Conservation (phyloP, 2,329 filamentous ascomycete species). For the Byssothecium circinans region DNA sequence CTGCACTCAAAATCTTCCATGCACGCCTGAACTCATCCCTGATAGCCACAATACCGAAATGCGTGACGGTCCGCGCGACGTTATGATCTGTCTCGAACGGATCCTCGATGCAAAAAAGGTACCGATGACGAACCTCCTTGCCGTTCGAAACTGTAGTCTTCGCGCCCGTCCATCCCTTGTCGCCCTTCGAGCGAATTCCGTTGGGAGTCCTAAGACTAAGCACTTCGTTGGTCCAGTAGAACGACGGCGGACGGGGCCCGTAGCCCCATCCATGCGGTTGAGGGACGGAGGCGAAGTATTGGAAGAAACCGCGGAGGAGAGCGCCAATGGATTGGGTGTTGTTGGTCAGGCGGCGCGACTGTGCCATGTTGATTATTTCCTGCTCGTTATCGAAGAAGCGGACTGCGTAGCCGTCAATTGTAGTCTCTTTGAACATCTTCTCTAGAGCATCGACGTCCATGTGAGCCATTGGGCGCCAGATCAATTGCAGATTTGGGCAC, state of each 20-base stretch:
- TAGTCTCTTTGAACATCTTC: slow-evolving; percentile 44
- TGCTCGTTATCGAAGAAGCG: slow-evolving; percentile 77
- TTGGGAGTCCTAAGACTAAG: slow-evolving; percentile 73
- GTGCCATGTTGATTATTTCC: slow-evolving; percentile 65
- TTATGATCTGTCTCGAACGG: slow-evolving; percentile 89
- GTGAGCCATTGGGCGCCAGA: slow-evolving; percentile 40
- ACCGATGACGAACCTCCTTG: slow-evolving; percentile 76
- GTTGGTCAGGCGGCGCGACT: slow-evolving; percentile 60
- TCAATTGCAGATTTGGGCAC: slow-evolving; percentile 75
- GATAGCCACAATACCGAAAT: slow-evolving; percentile 78
- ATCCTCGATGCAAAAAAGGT: slow-evolving; percentile 87
- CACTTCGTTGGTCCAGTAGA: slow-evolving; percentile 80
- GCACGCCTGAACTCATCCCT: slow-evolving; percentile 82
- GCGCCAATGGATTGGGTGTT: slow-evolving; percentile 72
- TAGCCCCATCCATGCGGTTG: slow-evolving; percentile 31
- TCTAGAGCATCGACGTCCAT: slow-evolving; percentile 22
- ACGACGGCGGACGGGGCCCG: slow-evolving; percentile 54
- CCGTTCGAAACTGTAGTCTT: slow-evolving; percentile 64
- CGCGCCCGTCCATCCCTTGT: slow-evolving; percentile 86
- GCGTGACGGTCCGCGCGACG: slow-evolving; percentile 81
- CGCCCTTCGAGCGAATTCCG: slow-evolving; percentile 71
- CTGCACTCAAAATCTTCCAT: slow-evolving; percentile 60
- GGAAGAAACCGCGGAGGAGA: slow-evolving; percentile 81
- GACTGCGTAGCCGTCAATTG: slow-evolving; percentile 68
- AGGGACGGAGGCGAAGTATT: slow-evolving; percentile 73